These are phyloP conservation scores for Monosporozyma siamensis DNA, from an alignment of 805 yeast genomes.

Conservation along the genomic window DNA sequence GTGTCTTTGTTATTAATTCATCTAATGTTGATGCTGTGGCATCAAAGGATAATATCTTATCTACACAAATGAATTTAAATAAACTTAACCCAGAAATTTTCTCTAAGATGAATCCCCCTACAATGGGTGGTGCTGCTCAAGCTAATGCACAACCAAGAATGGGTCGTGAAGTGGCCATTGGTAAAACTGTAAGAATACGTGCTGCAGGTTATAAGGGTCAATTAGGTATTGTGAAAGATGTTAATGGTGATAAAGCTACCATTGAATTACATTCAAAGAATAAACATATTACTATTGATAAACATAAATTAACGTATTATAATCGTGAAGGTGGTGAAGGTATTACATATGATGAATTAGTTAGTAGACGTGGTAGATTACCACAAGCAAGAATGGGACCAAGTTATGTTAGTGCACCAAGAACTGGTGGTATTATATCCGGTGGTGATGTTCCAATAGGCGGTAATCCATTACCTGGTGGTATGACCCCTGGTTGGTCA, in stretches of 20 bases:
- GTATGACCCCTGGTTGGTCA: conserved; percentile 49
- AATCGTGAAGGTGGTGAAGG: conserved; percentile 56
- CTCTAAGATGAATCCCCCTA: conserved; percentile 46
- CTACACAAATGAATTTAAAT: conserved; percentile 50
- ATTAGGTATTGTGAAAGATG: conserved; percentile 86
- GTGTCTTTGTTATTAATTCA: conserved; percentile 77
- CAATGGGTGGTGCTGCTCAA: conserved; percentile 36
- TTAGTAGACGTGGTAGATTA: conserved; percentile 41
- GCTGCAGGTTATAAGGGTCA: conserved; percentile 93
- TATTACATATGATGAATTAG: conserved; percentile 69
- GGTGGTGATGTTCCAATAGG: conserved; percentile 26
- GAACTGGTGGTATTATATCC: conserved; percentile 21
- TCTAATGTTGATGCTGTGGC: conserved; percentile 74
- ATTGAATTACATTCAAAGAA: conserved; percentile 90
- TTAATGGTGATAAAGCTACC: conserved; percentile 84
- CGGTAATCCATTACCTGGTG: conserved; percentile 32
- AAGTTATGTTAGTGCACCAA: conserved; percentile 29
- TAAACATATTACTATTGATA: conserved; percentile 78
- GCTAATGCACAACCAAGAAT: conserved; percentile 40
- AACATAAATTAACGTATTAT: conserved; percentile 65
- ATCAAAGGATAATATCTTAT: conserved; percentile 52
- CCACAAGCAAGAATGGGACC: conserved; percentile 31
- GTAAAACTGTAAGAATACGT: conserved; percentile 77
- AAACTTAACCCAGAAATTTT: conserved; percentile 73
- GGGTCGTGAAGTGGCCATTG: conserved; percentile 75